A percentile compares a stretch with the other conserved stretches of the same genome.
These are phyloP conservation scores for Pascua guehoae DNA, from an alignment of 1,284 basidiomycete species.

Conservation along the genomic window DNA sequence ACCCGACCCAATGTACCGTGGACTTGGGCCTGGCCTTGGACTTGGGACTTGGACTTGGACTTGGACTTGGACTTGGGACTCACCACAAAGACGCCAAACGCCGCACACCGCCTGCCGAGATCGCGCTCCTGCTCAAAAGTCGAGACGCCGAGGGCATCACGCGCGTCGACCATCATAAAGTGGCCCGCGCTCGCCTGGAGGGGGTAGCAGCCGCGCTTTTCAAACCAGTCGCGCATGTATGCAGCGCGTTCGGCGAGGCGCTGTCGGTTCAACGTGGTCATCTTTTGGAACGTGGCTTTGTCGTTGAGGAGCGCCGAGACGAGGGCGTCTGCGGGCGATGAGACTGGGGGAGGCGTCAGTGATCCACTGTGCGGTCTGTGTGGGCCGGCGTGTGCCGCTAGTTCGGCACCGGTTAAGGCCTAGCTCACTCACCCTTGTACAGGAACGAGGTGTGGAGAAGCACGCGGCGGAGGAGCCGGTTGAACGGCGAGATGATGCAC, in stretches of 20 bases:
- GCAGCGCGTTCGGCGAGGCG: slow-evolving; percentile 36
- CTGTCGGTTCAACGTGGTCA: slow-evolving; percentile 30
- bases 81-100: slow-evolving; percentile 9
- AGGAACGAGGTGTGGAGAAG: slow-evolving; percentile 43
- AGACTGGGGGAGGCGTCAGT: slow-evolving; percentile 25
- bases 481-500: slow-evolving; percentile 47
- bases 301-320: slow-evolving; percentile 37
- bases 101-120: slow-evolving; percentile 2
- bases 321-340: slow-evolving; percentile 44
- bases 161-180: slow-evolving; percentile 18
- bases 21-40: neutral
- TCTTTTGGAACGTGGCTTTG: slow-evolving; percentile 24
- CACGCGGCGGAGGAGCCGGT: slow-evolving; percentile 43
- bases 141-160: slow-evolving; percentile 5
- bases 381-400: slow-evolving; percentile 1
- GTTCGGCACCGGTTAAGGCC: slow-evolving; percentile 1
- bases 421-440: slow-evolving; percentile 39
- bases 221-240: slow-evolving; percentile 39
- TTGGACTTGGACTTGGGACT: neutral
- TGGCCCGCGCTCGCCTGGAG: slow-evolving; percentile 35
- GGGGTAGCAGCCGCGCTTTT: slow-evolving; percentile 35
- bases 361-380: neutral
- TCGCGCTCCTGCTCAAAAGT: slow-evolving; percentile 12
- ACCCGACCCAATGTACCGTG: too few relatives aligned
- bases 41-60: neutral